Evolutionary conservation across 805 yeast genomes (phyloP), one percentile per base, ranked within the genome.

Genomic region (Zygosaccharomyces bisporus): DNA sequence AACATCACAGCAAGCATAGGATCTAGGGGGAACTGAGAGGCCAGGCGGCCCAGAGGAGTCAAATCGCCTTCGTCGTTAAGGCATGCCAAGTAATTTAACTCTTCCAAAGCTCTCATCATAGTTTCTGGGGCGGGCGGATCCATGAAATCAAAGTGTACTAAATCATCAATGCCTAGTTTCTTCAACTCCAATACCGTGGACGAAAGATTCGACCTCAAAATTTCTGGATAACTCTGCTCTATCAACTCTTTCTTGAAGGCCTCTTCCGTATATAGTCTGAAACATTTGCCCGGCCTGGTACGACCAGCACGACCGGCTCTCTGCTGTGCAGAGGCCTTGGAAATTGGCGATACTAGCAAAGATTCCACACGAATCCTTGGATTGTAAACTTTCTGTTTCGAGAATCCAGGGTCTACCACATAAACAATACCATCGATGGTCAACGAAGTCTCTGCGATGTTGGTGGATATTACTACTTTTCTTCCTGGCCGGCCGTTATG

Each of bases 251-350:
- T 85, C 61, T 88, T 81, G 74, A 88, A 91, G 1, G 98, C 97
- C 58, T 89, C 97, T 64, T 93, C 97, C 1, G 99, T 93, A 70
- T 91, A 91, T 43, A 91, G 73, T 61, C 99, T 77, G 77, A 91
- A 91, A 69, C 97, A 91, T 67, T 93, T 91, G 62, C 99, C 99
- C 12, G 98, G 96, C 60, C 96, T 80, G 5, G 97, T 91, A 79
- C 99, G 91, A 72, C 99, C 99, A 44, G 99, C 99, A 77, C 99
- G 86, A 77, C 99, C 99, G 27, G 98, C 98, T 68, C 99, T 80
- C 69, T 91, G 99, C 69, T 91, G 96, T 1, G 99, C 96, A 38
- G 95, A 83, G 0, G 99, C 99, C 69, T 89, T 90, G 8, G 98
- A 90, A 50, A 93, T 90, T 29, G 98, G 98, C 6, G 96, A 86